Evolutionary conservation across 257 asterid species (phyloP).

Genomic region (Galeopsis tetrahit): DNA sequence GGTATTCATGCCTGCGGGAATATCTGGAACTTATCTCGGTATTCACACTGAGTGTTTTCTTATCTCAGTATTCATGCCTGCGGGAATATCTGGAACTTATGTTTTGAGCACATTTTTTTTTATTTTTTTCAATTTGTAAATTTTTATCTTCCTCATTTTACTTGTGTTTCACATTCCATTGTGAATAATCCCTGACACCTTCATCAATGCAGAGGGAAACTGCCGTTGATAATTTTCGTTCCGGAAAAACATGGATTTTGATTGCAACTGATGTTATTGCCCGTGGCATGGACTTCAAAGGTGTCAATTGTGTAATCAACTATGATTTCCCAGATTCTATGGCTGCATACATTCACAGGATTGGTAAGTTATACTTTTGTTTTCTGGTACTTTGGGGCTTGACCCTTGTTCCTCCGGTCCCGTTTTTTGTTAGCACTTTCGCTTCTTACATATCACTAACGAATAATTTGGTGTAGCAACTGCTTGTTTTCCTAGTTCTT

Average conservation of each 20-base stretch:
- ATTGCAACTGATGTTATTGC: conserved; percentile 91
- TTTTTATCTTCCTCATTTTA: neutral
- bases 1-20: neutral
- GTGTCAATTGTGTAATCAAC: conserved; percentile 83
- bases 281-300: conserved; percentile 98
- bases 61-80: neutral
- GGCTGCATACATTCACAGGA: conserved; percentile 84
- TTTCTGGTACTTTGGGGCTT: neutral
- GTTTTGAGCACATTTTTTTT: neutral
- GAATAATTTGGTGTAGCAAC: neutral
- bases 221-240: conserved; percentile 81
- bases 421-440: neutral
- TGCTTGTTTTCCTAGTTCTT: neutral
- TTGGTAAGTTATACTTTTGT: conserved; percentile 52
- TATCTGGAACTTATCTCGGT: too few relatives aligned
- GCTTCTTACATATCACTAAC: neutral
- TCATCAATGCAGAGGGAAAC: conserved; percentile 63
- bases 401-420: conserved; percentile 7
- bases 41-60: neutral
- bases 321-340: conserved; percentile 92
- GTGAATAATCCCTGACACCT: conserved; percentile 8
- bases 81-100: neutral
- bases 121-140: neutral
- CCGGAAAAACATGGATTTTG: conserved; percentile 94
- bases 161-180: conserved; percentile 9